Conservation (phyloP, 306 rosid species). For the Cajanus cajan region DNA sequence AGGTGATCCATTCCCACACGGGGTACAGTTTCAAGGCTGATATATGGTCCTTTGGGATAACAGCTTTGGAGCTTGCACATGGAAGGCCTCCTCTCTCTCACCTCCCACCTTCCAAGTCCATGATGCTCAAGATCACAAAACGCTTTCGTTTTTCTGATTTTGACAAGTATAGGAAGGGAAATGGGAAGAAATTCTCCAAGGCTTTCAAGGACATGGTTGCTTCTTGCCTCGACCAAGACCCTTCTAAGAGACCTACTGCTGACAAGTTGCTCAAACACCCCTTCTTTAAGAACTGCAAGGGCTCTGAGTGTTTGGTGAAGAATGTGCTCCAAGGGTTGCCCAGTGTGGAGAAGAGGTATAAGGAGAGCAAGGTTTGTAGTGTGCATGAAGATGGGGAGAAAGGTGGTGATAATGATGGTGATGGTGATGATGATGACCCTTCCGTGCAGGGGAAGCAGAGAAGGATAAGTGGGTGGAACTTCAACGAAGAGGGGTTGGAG, state of each 20-base stretch:
- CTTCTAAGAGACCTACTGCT: conserved; percentile 55
- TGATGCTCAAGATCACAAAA: conserved; percentile 51
- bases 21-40: conserved; percentile 66
- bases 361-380: conserved; percentile 25
- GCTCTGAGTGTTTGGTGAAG: conserved; percentile 43
- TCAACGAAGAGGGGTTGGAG: conserved; percentile 59
- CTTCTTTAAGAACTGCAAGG: conserved; percentile 53
- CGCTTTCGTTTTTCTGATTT: conserved; percentile 56
- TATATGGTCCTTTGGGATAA: conserved; percentile 73
- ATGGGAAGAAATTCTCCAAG: conserved; percentile 49
- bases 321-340: conserved; percentile 54
- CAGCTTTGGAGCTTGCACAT: conserved; percentile 61
- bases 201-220: conserved; percentile 69
- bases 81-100: conserved; percentile 73
- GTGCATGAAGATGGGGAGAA: not conserved
- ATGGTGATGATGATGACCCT: not conserved
- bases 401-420: not conserved
- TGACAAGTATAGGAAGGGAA: conserved; percentile 26
- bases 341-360: conserved; percentile 57
- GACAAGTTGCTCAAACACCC: conserved; percentile 52
- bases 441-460: conserved; percentile 23
- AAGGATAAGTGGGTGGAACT: conserved; percentile 72
- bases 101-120: conserved; percentile 59
- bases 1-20: conserved; percentile 57
- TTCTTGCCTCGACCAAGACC: conserved; percentile 61